Evolutionary conservation across 2,329 filamentous ascomycete genomes (phyloP), one percentile per base, ranked within the genome.

Genomic region (Aspergillus sp.): DNA sequence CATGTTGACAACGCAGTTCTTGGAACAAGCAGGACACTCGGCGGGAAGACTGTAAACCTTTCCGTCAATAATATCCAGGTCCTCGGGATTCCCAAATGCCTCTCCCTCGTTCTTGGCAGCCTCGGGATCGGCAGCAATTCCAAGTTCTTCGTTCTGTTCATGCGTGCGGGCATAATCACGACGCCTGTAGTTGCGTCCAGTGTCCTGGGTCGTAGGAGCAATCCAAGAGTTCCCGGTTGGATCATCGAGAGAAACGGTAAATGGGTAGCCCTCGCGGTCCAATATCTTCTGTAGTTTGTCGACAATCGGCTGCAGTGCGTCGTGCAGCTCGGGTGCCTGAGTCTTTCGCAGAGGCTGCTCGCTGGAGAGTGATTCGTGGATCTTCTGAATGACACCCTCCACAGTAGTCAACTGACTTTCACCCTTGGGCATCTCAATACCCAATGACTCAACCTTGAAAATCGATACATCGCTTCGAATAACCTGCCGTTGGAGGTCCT

Each of bases 221-320:
- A 99, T 96, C 83, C 93, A 98, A 2, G 92, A 96, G 81, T 99
- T 99, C 55, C 95, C 95, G 1, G 93, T 90, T 3, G 91, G 90
- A 72, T 99, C 95, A 72, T 99, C 92, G 48, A 97, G 81, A 41
- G 86, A 89, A 49, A 99, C 77, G 51, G 91, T 89, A 82, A 99
- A 97, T 23, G 95, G 95, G 71, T 96, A 93, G 6, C 83, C 82
- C 27, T 88, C 82, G 50, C 92, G 90, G 2, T 84, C 83, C 9
- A 96, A 77, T 86, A 98, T 96, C 55, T 88, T 84, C 58, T 85
- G 83, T 14, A 92, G 83, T 65, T 87, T 89, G 45, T 83, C 75
- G 60, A 98, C 88, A 52, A 98, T 84, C 49, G 86, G 86, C 60
- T 87, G 86, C 21, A 99, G 81, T 73, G 96, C 93, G 57, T 84